phyloP scores from a whole-genome alignment of 2,329 filamentous ascomycete genomes.

The Aspergillus ustus region DNA sequence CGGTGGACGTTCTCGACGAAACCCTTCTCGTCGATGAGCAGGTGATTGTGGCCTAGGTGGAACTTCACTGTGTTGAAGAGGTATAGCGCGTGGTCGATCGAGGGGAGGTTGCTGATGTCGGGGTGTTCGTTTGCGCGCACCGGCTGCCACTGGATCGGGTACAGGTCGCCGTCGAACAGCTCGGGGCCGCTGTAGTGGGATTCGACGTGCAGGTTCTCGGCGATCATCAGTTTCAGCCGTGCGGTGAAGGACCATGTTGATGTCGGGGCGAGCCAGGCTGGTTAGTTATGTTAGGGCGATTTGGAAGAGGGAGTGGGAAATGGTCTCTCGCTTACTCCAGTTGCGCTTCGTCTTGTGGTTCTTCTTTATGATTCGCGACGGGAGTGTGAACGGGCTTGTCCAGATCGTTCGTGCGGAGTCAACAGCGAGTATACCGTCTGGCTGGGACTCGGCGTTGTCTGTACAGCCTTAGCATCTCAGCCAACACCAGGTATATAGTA shows the following conservation, averaged over 20 bases:
- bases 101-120: slow-evolving; percentile 51
- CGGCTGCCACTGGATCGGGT: slow-evolving; percentile 28
- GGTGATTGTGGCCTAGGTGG: slow-evolving; percentile 59
- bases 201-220: slow-evolving; percentile 29
- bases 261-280: slow-evolving; percentile 21
- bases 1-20: slow-evolving; percentile 46
- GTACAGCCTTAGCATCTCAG: neutral
- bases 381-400: slow-evolving; percentile 28
- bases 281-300: neutral
- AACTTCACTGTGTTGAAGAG: slow-evolving; percentile 63
- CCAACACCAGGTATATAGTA: no score
- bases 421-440: neutral
- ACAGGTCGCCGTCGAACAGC: slow-evolving; percentile 36
- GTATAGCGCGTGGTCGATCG: slow-evolving; percentile 57
- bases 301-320: neutral
- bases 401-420: slow-evolving; percentile 17
- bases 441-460: neutral
- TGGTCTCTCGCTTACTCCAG: slow-evolving; percentile 39
- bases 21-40: slow-evolving; percentile 58
- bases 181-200: slow-evolving; percentile 31
- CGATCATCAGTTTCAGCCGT: slow-evolving; percentile 30
- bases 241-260: slow-evolving; percentile 33
- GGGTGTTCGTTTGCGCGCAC: slow-evolving; percentile 31
- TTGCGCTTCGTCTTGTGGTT: slow-evolving; percentile 25
- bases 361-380: slow-evolving; percentile 24